A percentile compares a stretch with the other conserved stretches of the same genome.
Conservation (phyloP, 2,329 filamentous ascomycete genomes). For the Aspergillus jensenii region DNA sequence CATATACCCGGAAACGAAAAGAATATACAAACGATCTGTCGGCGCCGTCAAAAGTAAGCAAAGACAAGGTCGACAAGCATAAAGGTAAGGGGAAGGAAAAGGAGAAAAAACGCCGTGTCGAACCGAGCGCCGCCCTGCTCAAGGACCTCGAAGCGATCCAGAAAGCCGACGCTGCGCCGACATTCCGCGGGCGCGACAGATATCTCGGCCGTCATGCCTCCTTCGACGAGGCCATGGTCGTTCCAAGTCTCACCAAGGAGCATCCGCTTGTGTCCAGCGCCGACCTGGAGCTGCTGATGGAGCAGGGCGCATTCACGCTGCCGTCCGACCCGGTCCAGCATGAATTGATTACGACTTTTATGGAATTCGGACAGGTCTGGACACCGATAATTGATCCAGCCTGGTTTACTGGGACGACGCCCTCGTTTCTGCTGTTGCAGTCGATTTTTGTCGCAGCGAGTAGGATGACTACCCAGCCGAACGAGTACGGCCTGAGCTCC, state of each 20-base stretch:
- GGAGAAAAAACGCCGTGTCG: not conserved
- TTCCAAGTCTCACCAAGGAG: conserved; percentile 19
- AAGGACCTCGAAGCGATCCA: not conserved
- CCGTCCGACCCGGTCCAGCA: conserved; percentile 30
- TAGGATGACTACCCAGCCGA: conserved; percentile 32
- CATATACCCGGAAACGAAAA: not conserved
- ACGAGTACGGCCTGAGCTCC: conserved; percentile 31
- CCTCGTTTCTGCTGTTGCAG: conserved; percentile 30
- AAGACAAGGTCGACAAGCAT: not conserved
- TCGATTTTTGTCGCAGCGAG: conserved; percentile 45
- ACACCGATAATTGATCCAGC: conserved; percentile 42
- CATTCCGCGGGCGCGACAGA: conserved; percentile 15
- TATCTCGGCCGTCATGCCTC: conserved; percentile 26
- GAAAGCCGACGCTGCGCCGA: not conserved
- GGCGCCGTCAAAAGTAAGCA: not conserved
- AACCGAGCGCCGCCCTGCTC: not conserved
- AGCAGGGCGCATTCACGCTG: conserved; percentile 25
- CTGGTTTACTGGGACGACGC: conserved; percentile 36
- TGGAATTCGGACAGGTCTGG: conserved; percentile 43
- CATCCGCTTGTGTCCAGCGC: conserved; percentile 2
- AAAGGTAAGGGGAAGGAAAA: not conserved
- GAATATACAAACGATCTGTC: not conserved
- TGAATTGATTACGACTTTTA: conserved; percentile 41
- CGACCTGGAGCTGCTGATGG: conserved; percentile 24
- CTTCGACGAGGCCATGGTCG: conserved; percentile 31